These are phyloP conservation scores for Fraxinus floribunda DNA, from an alignment of 305 asterid genomes.

Conservation along the genomic window DNA sequence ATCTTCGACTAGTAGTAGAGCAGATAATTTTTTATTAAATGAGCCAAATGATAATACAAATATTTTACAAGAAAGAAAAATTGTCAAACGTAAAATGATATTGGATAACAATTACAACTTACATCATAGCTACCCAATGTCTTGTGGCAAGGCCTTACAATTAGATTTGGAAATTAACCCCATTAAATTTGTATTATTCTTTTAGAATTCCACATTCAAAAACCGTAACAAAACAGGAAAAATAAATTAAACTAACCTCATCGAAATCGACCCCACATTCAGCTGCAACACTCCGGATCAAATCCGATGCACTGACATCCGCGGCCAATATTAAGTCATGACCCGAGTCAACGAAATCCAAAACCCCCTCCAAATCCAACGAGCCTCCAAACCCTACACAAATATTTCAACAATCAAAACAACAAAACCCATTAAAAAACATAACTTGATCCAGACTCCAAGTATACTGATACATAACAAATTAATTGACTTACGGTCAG, in stretches of 20 bases:
- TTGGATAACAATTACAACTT: not conserved
- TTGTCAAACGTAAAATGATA: not conserved
- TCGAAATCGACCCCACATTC: constrained; percentile 89
- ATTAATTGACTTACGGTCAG: constrained; percentile 39
- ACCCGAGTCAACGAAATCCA: constrained; percentile 68
- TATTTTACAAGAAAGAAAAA: not conserved
- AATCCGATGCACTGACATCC: constrained; percentile 59
- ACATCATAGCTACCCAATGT: not conserved
- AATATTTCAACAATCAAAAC: constrained; percentile 16
- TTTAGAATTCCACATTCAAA: not conserved
- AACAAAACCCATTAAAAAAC: not conserved
- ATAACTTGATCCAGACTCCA: not conserved
- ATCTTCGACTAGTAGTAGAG: not conserved
- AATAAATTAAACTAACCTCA: constrained; percentile 46
- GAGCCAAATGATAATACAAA: not conserved
- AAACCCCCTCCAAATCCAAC: constrained; percentile 51
- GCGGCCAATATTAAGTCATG: constrained; percentile 63
- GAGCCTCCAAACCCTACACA: constrained; percentile 57
- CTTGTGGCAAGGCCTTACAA: not conserved
- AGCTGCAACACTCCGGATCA: constrained; percentile 61
- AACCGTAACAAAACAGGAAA: not conserved
- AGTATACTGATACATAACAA: not conserved
- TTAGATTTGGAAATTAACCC: not conserved
- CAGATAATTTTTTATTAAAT: not conserved
- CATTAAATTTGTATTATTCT: not conserved